Evolutionary conservation across 495 filamentous ascomycete species (phyloP), one percentile per base, ranked within the genome.

Genomic region (Cenococcum geophilum): DNA sequence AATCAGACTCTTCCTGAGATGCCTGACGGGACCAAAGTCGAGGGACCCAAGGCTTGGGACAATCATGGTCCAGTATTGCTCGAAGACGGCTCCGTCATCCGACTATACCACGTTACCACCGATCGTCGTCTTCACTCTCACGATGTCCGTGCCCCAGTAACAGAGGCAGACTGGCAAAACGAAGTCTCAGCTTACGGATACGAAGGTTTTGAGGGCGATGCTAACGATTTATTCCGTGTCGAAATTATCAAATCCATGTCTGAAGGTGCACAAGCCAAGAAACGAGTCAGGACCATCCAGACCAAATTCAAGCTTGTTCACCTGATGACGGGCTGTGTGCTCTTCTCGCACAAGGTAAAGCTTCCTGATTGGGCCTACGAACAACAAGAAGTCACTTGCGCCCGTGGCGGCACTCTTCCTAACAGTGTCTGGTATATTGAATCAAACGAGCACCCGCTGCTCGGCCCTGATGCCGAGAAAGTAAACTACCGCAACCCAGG

Each of bases 271-370:
- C 79, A 85, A 49, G 87, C 91, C 47, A 95, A 95, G 79, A 83
- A 87, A 58, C 87, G 91, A 23, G 69, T 98, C 34, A 84, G 93
- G 36, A 97, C 93, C 32, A 97, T 98, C 65, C 87, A 97, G 73
- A 92, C 91, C 64, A 98, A 97, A 73, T 98, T 98, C 76, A 87
- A 82, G 66, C 85, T 98, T 52, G 82, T 97, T 55, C 93, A 98
- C 68, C 76, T 96, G 69, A 96, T 97, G 93, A 96, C 92, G 53
- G 91, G 92, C 40, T 98, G 93, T 74, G 89, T 89, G 9, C 79
- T 98, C 35, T 98, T 98, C 76, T 97, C 92, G 1, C 93, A 98
- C 77, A 97, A 96, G 76, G 92, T 97, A 71, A 97, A 97, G 75
- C 86, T 98, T 37, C 93, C 93, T 1, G 89, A 95, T 1, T 98